Percentiles rank a stretch among this genome's conserved stretches.
These are phyloP conservation scores for Cyberlindnera samutprakarnensis DNA, from an alignment of 805 yeast genomes.

Conservation along the genomic window DNA sequence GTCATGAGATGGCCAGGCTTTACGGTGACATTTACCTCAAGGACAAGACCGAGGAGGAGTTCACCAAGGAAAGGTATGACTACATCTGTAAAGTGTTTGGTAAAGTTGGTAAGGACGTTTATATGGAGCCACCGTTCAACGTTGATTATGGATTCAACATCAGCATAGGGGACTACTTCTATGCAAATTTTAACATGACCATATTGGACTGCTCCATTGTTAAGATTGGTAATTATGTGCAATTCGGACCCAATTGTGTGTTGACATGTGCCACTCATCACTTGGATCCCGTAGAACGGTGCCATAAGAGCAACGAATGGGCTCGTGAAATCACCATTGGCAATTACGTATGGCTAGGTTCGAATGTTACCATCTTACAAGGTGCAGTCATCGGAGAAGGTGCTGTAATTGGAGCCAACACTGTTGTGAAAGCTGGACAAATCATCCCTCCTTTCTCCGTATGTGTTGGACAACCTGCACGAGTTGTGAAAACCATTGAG, in stretches of 20 bases:
- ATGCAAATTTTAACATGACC: slow-evolving; percentile 46
- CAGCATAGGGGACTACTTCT: slow-evolving; percentile 48
- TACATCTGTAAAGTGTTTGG: slow-evolving; percentile 40
- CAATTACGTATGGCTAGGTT: slow-evolving; percentile 63
- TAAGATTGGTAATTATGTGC: slow-evolving; percentile 49
- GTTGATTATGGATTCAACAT: slow-evolving; percentile 66
- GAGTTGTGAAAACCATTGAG: slow-evolving; percentile 29
- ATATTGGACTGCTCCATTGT: slow-evolving; percentile 56
- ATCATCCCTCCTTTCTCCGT: slow-evolving; percentile 48
- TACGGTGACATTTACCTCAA: slow-evolving; percentile 22
- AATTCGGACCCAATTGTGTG: slow-evolving; percentile 57
- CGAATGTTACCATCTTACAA: slow-evolving; percentile 46
- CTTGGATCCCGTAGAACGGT: slow-evolving; percentile 38
- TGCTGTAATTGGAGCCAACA: slow-evolving; percentile 59
- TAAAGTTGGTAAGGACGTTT: slow-evolving; percentile 24
- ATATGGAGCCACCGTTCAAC: slow-evolving; percentile 50
- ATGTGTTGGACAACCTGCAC: slow-evolving; percentile 60
- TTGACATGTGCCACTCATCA: slow-evolving; percentile 63
- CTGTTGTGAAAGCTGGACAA: slow-evolving; percentile 43
- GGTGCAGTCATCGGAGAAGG: slow-evolving; percentile 63
- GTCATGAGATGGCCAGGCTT: slow-evolving; percentile 22
- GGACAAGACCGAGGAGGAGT: slow-evolving; percentile 23
- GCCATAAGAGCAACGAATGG: slow-evolving; percentile 33
- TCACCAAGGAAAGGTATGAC: slow-evolving; percentile 29
- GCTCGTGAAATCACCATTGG: slow-evolving; percentile 54